phyloP scores from a whole-genome alignment of 108 stramenopile species.

The Aureococcus anophagefferens region DNA sequence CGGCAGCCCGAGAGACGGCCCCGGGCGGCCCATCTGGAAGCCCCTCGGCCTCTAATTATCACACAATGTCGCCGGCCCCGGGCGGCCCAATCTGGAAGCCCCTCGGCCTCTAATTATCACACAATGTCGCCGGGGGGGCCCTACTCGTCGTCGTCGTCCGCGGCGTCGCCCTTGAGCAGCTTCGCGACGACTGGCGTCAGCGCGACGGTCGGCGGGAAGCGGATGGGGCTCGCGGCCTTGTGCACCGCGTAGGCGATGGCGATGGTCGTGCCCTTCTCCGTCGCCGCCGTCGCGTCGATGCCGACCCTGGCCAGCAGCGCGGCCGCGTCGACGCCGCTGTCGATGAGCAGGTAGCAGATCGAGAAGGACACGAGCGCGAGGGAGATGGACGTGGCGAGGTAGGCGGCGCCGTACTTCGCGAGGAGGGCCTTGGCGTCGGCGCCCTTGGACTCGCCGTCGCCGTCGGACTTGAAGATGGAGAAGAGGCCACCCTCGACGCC shows the following conservation, averaged over 20 bases:
- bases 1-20: no score
- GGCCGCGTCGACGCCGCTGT: conserved; percentile 74
- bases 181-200: conserved; percentile 89
- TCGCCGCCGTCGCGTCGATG: conserved; percentile 51
- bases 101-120: no score
- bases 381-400: conserved; percentile 84
- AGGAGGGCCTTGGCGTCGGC: conserved; percentile 69
- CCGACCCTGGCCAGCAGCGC: conserved; percentile 65
- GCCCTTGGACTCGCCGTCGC: conserved; percentile 34
- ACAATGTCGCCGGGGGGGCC: no score
- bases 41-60: no score
- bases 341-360: conserved; percentile 73
- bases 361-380: conserved; percentile 75
- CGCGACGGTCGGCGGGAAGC: conserved; percentile 87
- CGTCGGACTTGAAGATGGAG: conserved; percentile 46
- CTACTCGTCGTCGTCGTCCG: conserved; percentile 1
- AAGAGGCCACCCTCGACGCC: conserved; percentile 80
- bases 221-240: conserved; percentile 89
- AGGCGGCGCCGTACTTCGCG: conserved; percentile 56
- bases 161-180: conserved; percentile 67
- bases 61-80: no score
- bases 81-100: no score
- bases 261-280: conserved; percentile 74
- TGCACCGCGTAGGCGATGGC: conserved; percentile 93
- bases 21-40: no score